Conservation (phyloP, 2,329 filamentous ascomycete genomes). For the Xylaria sp. region DNA sequence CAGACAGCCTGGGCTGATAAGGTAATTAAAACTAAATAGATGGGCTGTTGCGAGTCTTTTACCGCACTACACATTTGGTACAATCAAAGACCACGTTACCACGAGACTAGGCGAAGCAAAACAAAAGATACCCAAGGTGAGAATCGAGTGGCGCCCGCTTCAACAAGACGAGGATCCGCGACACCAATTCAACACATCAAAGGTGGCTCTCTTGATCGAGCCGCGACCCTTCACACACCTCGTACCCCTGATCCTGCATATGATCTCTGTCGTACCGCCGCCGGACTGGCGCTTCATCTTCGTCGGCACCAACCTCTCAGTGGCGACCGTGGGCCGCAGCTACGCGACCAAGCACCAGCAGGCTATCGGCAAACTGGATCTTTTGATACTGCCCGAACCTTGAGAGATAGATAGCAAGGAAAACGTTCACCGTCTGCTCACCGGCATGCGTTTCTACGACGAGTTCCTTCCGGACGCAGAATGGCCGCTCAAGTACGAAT, state of each 20-base stretch:
- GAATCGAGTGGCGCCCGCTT: constrained; percentile 41
- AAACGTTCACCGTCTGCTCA: constrained; percentile 54
- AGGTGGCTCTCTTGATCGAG: constrained; percentile 60
- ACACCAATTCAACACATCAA: constrained; percentile 52
- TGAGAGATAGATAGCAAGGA: constrained; percentile 56
- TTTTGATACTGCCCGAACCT: constrained; percentile 54
- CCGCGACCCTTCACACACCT: constrained; percentile 54
- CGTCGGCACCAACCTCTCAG: constrained; percentile 56
- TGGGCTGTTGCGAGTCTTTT: constrained; percentile 55
- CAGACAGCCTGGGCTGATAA: constrained; percentile 1
- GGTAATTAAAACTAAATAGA: constrained; percentile 38
- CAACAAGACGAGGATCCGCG: constrained; percentile 37
- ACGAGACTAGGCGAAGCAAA: constrained; percentile 48
- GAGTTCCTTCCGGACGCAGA: constrained; percentile 56
- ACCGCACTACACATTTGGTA: constrained; percentile 51
- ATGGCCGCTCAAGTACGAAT: constrained; percentile 61
- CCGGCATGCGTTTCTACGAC: constrained; percentile 58
- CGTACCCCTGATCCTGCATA: constrained; percentile 56
- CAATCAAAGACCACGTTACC: constrained; percentile 47
- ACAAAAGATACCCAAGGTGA: constrained; percentile 46
- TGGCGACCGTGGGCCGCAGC: constrained; percentile 51
- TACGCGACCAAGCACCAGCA: constrained; percentile 56
- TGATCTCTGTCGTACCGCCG: constrained; percentile 58
- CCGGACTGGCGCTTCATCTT: constrained; percentile 62
- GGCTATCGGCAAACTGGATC: constrained; percentile 56